Evolutionary conservation across 2,329 filamentous ascomycete genomes (phyloP).

Genomic region (Pyricularia sp.): DNA sequence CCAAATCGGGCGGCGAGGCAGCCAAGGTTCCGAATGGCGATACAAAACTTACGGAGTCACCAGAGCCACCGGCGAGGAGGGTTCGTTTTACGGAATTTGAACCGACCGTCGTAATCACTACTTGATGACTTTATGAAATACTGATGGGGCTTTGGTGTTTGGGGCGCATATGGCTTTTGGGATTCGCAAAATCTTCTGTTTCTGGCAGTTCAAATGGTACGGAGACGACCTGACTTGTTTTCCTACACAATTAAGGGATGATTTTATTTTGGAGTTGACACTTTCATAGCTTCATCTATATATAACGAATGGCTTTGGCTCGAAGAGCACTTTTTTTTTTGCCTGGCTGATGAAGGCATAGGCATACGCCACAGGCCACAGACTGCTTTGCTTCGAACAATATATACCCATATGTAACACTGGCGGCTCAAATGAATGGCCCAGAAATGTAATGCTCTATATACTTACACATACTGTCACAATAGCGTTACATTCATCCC

Average conservation of each 20-base stretch:
- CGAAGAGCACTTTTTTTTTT: background rate
- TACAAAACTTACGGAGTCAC: slow-evolving; percentile 24
- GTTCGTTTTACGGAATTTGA: slow-evolving; percentile 5
- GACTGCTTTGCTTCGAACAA: background rate
- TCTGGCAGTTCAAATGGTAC: background rate
- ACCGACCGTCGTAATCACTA: slow-evolving; percentile 4
- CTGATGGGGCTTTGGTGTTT: background rate
- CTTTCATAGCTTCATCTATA: background rate
- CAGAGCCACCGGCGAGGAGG: slow-evolving; percentile 16
- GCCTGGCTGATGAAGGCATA: background rate
- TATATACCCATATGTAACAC: background rate
- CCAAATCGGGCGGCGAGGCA: slow-evolving; percentile 35
- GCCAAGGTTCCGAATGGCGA: slow-evolving; percentile 30
- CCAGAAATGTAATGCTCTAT: background rate
- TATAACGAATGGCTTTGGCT: background rate
- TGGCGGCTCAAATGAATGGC: background rate
- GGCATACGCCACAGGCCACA: background rate
- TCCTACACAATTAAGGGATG: background rate
- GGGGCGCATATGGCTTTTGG: background rate
- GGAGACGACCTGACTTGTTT: background rate
- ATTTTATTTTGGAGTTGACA: background rate
- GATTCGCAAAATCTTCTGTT: background rate
- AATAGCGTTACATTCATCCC: background rate
- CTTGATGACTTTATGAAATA: slow-evolving; percentile 1
- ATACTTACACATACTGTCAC: background rate